Conservation (phyloP, 495 filamentous ascomycete genomes). For the Penicillium cataractarum region DNA sequence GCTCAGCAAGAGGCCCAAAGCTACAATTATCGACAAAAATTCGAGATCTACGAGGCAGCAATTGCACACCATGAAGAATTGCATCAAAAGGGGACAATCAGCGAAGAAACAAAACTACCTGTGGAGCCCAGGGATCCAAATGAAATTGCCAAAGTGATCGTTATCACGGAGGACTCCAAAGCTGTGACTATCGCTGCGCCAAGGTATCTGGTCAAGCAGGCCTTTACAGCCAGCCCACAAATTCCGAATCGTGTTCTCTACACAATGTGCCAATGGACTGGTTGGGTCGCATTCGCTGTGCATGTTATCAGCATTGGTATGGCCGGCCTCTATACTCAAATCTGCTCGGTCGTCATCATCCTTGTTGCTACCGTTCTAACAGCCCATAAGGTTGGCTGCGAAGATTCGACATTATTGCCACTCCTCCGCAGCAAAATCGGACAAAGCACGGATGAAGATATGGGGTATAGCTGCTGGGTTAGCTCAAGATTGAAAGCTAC, state of each 20-base stretch:
- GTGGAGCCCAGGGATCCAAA: neutral
- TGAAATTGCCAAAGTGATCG: slow-evolving; percentile 11
- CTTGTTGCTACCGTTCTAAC: slow-evolving; percentile 13
- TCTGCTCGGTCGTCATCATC: slow-evolving; percentile 16
- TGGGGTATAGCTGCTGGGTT: neutral
- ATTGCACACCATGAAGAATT: neutral
- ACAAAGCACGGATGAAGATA: neutral
- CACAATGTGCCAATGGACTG: slow-evolving; percentile 2
- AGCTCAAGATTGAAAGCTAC: neutral
- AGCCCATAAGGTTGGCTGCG: slow-evolving; percentile 14
- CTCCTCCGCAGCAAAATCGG: neutral
- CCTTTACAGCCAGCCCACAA: slow-evolving; percentile 7
- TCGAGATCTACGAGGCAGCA: neutral
- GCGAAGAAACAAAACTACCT: neutral
- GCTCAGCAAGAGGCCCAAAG: neutral
- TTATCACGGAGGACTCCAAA: slow-evolving; percentile 14
- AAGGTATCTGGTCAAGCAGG: slow-evolving; percentile 8
- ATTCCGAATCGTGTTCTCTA: slow-evolving; percentile 5
- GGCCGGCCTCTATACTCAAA: slow-evolving; percentile 18
- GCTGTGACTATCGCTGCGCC: slow-evolving; percentile 17
- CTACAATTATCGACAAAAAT: neutral
- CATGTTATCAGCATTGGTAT: slow-evolving; percentile 25
- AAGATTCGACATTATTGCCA: neutral
- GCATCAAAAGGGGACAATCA: neutral
- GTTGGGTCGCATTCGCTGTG: slow-evolving; percentile 19